These are phyloP conservation scores for Penicillium frequentans DNA, from an alignment of 2,329 filamentous ascomycete species.

Conservation along the genomic window DNA sequence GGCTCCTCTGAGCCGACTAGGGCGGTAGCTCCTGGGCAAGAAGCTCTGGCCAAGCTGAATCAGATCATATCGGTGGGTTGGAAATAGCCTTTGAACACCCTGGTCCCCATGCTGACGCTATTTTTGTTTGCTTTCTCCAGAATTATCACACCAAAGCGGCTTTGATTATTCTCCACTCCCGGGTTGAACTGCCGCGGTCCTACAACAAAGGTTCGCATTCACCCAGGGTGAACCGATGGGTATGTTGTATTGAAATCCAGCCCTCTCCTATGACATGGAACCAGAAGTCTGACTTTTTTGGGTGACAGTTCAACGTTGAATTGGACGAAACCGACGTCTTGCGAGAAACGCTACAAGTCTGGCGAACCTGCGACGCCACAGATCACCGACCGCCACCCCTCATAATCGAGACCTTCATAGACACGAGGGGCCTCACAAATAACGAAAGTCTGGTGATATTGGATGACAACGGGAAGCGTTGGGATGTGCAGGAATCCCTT, in stretches of 20 bases:
- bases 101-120: background rate
- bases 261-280: background rate
- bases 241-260: conserved; percentile 47
- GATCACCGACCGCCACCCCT: conserved; percentile 78
- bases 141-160: conserved; percentile 91
- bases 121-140: conserved; percentile 48
- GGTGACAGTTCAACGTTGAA: conserved; percentile 82
- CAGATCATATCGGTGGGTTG: conserved; percentile 81
- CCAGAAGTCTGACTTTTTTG: background rate
- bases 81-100: background rate
- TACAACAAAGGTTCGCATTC: conserved; percentile 57
- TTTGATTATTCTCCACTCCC: conserved; percentile 76
- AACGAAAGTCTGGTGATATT: conserved; percentile 85
- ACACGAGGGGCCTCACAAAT: conserved; percentile 73
- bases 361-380: conserved; percentile 77
- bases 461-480: conserved; percentile 86
- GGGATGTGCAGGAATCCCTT: conserved; percentile 85
- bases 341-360: conserved; percentile 73
- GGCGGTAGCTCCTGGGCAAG: conserved; percentile 56
- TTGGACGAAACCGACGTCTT: conserved; percentile 91
- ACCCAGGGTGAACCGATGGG: conserved; percentile 82
- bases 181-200: conserved; percentile 66
- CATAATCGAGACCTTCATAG: conserved; percentile 87
- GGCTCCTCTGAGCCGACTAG: conserved; percentile 44
- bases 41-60: conserved; percentile 77